Evolutionary conservation across 352 stramenopile species (phyloP).

Genomic region (Phytophthora litchii): DNA sequence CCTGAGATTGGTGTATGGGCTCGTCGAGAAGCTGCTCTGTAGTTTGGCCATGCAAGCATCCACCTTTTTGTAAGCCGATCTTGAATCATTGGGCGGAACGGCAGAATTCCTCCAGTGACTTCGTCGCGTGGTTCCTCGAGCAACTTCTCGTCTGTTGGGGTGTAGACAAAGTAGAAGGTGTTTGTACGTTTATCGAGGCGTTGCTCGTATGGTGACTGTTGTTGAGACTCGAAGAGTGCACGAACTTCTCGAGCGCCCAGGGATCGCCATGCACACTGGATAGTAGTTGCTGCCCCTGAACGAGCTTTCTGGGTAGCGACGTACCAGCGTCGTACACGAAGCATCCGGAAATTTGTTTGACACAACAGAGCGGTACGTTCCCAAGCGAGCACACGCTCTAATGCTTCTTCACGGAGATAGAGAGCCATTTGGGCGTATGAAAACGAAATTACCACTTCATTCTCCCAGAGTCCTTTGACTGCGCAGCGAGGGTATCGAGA

Average conservation of each 20-base stretch:
- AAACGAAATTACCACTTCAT: slow-evolving; percentile 40
- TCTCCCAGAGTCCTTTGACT: slow-evolving; percentile 72
- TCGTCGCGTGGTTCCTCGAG: slow-evolving; percentile 64
- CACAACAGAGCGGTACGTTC: slow-evolving; percentile 50
- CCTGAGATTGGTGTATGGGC: slow-evolving; percentile 15
- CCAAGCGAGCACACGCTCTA: slow-evolving; percentile 67
- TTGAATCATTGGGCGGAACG: slow-evolving; percentile 74
- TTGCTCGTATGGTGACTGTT: slow-evolving; percentile 74
- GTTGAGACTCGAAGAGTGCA: slow-evolving; percentile 60
- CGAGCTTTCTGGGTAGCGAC: slow-evolving; percentile 42
- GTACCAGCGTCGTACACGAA: slow-evolving; percentile 60
- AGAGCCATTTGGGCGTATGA: slow-evolving; percentile 68
- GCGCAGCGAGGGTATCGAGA: slow-evolving; percentile 41
- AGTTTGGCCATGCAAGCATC: slow-evolving; percentile 76
- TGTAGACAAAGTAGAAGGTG: slow-evolving; percentile 74
- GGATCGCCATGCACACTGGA: slow-evolving; percentile 68
- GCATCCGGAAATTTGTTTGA: slow-evolving; percentile 72
- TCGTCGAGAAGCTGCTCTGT: slow-evolving; percentile 27
- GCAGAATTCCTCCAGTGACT: slow-evolving; percentile 44
- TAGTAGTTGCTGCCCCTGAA: slow-evolving; percentile 32
- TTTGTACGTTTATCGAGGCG: slow-evolving; percentile 54
- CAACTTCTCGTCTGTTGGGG: slow-evolving; percentile 66
- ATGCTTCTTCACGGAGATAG: slow-evolving; percentile 60
- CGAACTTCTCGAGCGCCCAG: slow-evolving; percentile 40
- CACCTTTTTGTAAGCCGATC: slow-evolving; percentile 73